These are phyloP conservation scores for Gaillardinia entomophila DNA, from an alignment of 805 yeast genomes.

Conservation along the genomic window DNA sequence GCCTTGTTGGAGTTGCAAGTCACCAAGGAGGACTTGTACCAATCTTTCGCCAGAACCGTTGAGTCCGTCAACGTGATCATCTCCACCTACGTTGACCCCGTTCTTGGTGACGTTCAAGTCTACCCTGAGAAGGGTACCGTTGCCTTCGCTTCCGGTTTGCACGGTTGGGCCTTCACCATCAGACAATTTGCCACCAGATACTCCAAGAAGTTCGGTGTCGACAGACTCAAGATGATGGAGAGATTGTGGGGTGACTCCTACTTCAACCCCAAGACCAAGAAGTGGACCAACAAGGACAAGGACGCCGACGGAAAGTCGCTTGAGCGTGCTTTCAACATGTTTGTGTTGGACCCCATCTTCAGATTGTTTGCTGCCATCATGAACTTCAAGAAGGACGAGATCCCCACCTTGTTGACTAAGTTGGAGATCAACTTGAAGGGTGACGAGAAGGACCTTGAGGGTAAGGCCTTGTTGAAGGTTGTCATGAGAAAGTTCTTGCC, in stretches of 20 bases:
- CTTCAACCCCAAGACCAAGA: slow-evolving; percentile 99
- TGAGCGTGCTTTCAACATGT: slow-evolving; percentile 99
- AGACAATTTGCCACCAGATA: slow-evolving; percentile 98
- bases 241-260: slow-evolving; percentile 99
- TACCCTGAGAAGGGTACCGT: slow-evolving; percentile 99
- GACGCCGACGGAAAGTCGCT: slow-evolving; percentile 93
- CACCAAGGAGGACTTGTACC: slow-evolving; percentile 98
- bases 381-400: slow-evolving; percentile 99
- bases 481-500: slow-evolving; percentile 99
- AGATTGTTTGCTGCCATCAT: slow-evolving; percentile 93
- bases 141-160: slow-evolving; percentile 99
- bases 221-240: slow-evolving; percentile 96
- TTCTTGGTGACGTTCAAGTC: slow-evolving; percentile 94
- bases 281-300: slow-evolving; percentile 95
- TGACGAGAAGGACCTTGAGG: slow-evolving; percentile 97
- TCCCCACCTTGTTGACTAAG: slow-evolving; percentile 85
- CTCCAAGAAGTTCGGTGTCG: slow-evolving; percentile 99
- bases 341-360: slow-evolving; percentile 98
- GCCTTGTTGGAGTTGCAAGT: slow-evolving; percentile 98
- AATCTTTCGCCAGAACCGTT: slow-evolving; percentile 96
- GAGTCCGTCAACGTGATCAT: slow-evolving; percentile 99
- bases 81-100: slow-evolving; percentile 87
- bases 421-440: slow-evolving; percentile 90
- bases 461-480: slow-evolving; percentile 96
- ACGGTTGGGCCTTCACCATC: slow-evolving; percentile 99